Percentiles rank a stretch among this genome's conserved stretches.
Evolutionary conservation across 805 yeast genomes (phyloP).

Genomic region (Yamadazyma olivae): DNA sequence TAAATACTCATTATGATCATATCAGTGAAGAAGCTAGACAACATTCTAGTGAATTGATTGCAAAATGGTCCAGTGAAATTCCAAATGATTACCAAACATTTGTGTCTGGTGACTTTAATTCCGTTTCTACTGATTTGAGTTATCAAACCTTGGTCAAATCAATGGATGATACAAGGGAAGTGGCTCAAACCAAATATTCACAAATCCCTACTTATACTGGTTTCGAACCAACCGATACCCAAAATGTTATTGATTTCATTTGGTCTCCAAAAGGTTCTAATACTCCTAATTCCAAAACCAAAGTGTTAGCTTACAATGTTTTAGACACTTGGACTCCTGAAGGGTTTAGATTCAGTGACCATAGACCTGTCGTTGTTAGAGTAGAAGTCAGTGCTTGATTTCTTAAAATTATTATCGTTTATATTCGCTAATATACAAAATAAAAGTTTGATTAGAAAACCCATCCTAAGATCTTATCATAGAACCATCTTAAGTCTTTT

Average conservation of each 20-base stretch:
- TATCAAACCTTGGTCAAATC: conserved; percentile 30
- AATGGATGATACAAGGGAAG: conserved; percentile 25
- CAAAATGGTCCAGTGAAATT: conserved; percentile 32
- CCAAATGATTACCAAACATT: conserved; percentile 36
- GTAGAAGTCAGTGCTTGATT: conserved; percentile 3
- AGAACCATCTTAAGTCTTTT: conserved; percentile 44
- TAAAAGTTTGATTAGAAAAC: conserved; percentile 30
- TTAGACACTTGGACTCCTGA: conserved; percentile 31
- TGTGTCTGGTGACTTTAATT: conserved; percentile 57
- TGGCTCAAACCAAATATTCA: conserved; percentile 21
- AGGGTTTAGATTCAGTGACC: conserved; percentile 42
- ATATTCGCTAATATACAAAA: background rate
- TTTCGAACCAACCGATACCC: conserved; percentile 23
- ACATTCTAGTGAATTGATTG: conserved; percentile 44
- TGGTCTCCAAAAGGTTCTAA: conserved; percentile 28
- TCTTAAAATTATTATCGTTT: no score
- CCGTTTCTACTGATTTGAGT: conserved; percentile 20
- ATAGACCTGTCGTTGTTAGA: conserved; percentile 36
- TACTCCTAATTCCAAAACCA: conserved; percentile 9
- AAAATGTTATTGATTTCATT: conserved; percentile 38
- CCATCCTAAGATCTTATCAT: conserved; percentile 48
- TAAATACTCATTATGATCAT: conserved; percentile 54
- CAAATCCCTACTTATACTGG: conserved; percentile 39
- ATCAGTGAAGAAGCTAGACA: conserved; percentile 42
- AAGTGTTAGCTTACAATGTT: conserved; percentile 24